Evolutionary conservation across 1,284 basidiomycete genomes (phyloP), one percentile per base, ranked within the genome.

Genomic region (Trichosporon inkin): DNA sequence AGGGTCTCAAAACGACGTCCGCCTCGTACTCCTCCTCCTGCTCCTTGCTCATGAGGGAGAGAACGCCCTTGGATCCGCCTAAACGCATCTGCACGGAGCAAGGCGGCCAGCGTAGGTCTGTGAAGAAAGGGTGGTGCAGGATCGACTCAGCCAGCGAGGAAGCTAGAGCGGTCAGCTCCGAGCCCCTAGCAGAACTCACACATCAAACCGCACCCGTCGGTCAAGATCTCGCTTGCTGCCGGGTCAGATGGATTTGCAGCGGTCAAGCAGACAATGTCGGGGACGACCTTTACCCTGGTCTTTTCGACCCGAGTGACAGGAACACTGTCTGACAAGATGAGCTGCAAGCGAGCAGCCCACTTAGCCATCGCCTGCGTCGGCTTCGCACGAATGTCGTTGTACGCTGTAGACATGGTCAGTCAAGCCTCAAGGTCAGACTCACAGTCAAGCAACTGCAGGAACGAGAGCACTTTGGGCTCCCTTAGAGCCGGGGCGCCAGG

Each of bases 171-270:
- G 32, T 56, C 6, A 34, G 52, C 6, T 10, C 11, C 36, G 6
- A 4, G 7, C 36, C n/a, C 11, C 28, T 16, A 16, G 10, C 22
- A 1, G 1, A 6, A 62, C 70, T 53, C 57, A 71, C 72, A 71
- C 74, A 76, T 76, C 13, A 73, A 56, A 17, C 74, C 74, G 51
- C 71, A 73, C 1, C 74, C 74, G 41, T 76, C 74, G 2, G 71
- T 74, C 13, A 76, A 56, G 16, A 53, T 62, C 37, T 62, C 54
- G 3, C 24, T 13, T 1, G 57, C 38, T 3, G 24, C 37, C 3
- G 61, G 57, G 11, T 34, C 8, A 3, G 34, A 10, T 3, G 54
- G 58, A 22, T 56, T 17, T 3, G 61, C 67, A 55, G 71, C 64
- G 22, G 69, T 64, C 0, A 65, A 64, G 38, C 53, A 56, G 2